Evolutionary conservation across 768 basidiomycete species (phyloP), one percentile per base, ranked within the genome.

Genomic region (button mushroom (Agaricus bisporus)): DNA sequence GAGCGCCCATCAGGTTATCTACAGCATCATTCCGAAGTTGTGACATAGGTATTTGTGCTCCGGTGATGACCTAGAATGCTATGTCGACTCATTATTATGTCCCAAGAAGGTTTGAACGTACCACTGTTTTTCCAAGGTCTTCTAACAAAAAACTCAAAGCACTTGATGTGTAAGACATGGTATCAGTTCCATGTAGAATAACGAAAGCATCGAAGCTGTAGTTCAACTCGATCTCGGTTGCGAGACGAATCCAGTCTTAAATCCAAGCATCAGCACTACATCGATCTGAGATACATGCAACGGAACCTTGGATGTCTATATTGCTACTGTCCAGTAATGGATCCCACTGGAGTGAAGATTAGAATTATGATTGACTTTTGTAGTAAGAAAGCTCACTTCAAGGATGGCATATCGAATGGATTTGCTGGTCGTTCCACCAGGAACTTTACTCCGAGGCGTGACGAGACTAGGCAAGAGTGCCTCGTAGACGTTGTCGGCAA

Each of bases 21-120:
- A 93, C 84, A 7, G 93, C 92, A 65, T 98, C 94, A 60, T 95
- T 97, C n/a, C 92, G 80, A 43, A 95, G 73, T 63, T 93, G 88
- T 1, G 89, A 92, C 32, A 94, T 72, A 12, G 95, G 91, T 35
- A 98, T 95, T 70, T 97, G 95, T 0, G 94, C 92, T 11, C 94
- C 95, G 1, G 91, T 95, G 28, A 95, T 60, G 54, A 95, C 91
- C 91, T 92, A 42, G 42, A 51, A 32, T 10, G 41, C 29, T 18
- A 17, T 4, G 14, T 32, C 32, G 37, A 32, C 18, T 10, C 49
- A 50, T 36, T 36, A 48, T 35, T 22, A 44, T n/a, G 8, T 25
- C 11, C 2, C 32, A 32, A 39, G 15, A 5, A 39, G 14, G 11
- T 15, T 46, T 18, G 25, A 36, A 41, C 68, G 38, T 74, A 91